phyloP scores from a whole-genome alignment of 1,284 basidiomycete genomes.

The Boletus sp. region DNA sequence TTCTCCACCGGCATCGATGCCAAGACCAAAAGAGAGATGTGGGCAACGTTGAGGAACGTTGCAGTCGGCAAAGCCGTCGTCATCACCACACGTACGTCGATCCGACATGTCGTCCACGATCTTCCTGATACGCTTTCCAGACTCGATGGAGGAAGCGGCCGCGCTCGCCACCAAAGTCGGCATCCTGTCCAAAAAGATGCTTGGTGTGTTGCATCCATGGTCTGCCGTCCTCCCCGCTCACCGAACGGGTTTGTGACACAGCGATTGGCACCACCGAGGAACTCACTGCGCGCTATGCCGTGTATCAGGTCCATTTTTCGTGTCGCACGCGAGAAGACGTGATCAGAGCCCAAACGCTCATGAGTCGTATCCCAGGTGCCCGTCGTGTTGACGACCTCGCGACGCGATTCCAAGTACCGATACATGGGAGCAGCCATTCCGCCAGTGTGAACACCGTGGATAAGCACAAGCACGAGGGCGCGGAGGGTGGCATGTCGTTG shows the following conservation, averaged over 20 bases:
- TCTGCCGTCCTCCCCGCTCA: not conserved
- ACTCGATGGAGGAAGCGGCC: conserved; percentile 86
- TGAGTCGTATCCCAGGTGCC: conserved; percentile 64
- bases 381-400: conserved; percentile 77
- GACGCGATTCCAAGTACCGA: conserved; percentile 77
- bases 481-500: conserved; percentile 44
- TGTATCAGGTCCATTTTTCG: conserved; percentile 80
- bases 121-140: conserved; percentile 39
- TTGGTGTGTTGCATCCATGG: too few relatives aligned
- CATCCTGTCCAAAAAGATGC: conserved; percentile 68
- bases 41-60: conserved; percentile 70
- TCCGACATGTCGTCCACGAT: not conserved
- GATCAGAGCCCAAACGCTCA: conserved; percentile 56
- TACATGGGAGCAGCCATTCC: conserved; percentile 37
- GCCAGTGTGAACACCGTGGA: not conserved
- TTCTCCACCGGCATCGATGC: conserved; percentile 85
- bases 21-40: conserved; percentile 83
- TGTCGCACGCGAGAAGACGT: conserved; percentile 66
- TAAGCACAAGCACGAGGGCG: not conserved
- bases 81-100: conserved; percentile 65
- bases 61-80: conserved; percentile 67
- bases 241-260: conserved; percentile 19
- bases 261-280: conserved; percentile 64
- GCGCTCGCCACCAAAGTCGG: conserved; percentile 75
- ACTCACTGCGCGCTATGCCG: conserved; percentile 67